phyloP scores from a whole-genome alignment of 345 rosid genomes.

The Ceriops tagal region DNA sequence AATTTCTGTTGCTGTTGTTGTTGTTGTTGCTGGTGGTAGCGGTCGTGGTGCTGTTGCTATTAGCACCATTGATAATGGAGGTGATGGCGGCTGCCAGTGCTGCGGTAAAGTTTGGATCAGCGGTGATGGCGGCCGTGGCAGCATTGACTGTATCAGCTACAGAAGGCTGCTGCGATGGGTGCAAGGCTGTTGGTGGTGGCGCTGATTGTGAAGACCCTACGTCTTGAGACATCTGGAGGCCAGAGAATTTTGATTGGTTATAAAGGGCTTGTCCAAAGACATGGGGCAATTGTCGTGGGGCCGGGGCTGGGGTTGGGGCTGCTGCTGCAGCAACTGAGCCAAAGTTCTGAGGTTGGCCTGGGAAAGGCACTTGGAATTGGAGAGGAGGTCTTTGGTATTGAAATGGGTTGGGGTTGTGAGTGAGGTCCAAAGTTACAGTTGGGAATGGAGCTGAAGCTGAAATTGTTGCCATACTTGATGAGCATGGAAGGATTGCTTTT shows the following conservation, averaged over 20 bases:
- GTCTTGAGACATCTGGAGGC: conserved; percentile 71
- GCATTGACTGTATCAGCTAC: conserved; percentile 59
- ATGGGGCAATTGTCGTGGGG: conserved; percentile 42
- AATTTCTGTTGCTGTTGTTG: conserved; percentile 29
- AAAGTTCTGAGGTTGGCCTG: conserved; percentile 36
- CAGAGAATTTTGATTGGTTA: conserved; percentile 87
- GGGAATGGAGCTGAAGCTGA: conserved; percentile 98
- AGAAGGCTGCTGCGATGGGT: conserved; percentile 25
- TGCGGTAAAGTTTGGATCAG: conserved; percentile 90
- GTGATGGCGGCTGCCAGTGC: conserved; percentile 89
- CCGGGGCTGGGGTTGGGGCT: too few relatives aligned
- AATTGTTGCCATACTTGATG: conserved; percentile 88
- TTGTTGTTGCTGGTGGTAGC: conserved; percentile 17
- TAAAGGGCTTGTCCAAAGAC: conserved; percentile 64
- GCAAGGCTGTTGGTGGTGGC: conserved; percentile 22
- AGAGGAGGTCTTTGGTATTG: conserved; percentile 43
- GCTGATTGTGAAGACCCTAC: conserved; percentile 32
- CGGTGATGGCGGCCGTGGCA: conserved; percentile 81
- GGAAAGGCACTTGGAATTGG: conserved; percentile 43
- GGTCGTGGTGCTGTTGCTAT: conserved; percentile 22
- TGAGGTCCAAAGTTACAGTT: conserved; percentile 89
- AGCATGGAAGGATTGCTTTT: conserved; percentile 80
- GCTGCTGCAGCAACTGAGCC: conserved; percentile 13
- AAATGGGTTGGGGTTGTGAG: conserved; percentile 59
- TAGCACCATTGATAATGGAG: conserved; percentile 62